Base-by-base conservation (phyloP, 495 filamentous ascomycete genomes). In the Chaetomidium leptoderma region DNA sequence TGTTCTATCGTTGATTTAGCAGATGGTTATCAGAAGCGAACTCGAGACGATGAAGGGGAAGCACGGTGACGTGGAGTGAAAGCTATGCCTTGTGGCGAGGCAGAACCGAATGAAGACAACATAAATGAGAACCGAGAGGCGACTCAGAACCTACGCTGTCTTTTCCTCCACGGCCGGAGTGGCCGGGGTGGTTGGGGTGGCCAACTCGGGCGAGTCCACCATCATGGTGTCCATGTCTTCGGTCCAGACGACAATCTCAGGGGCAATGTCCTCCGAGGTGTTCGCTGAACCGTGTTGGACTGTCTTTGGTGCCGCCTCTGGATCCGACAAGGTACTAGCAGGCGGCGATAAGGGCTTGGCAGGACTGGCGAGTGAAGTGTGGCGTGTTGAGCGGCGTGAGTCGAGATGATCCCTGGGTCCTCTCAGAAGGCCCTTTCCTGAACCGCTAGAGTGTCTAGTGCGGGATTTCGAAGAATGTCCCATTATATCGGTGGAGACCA, bases 161-260 rank as follows among this genome's bases (percentile, higher is more conserved):
- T 59, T 46, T 26, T 47, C 49, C 50, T 44, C 57, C 6, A 17
- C 3, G 3, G 29, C 30, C n/a, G 42, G 40, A 3, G 33, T 35
- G 30, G 48, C 40, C n/a, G 56, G 46, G 0, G 55, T 37, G 8
- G 35, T 23, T 19, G 55, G 27, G n/a, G 45, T 33, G 40, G 50
- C 53, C 45, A 59, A 52, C 33, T 46, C 57, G 32, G 54, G 51
- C 8, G 56, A 57, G 36, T 64, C 67, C 17, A 63, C 35, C 24
- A 50, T 47, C 66, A 68, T 63, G 26, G 30, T 45, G 23, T 71
- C 62, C 69, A 72, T 72, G 5, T 65, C 57, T 21, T 63, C 71
- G 10, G 70, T 74, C 65, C 71, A 68, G 29, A 73, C 72, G 6
- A 73, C 60, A 19, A 74, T 74, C 58, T 74, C 71, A 8, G 67